phyloP scores from a whole-genome alignment of 148 eudicot species.

The Suaeda aralocaspica region DNA sequence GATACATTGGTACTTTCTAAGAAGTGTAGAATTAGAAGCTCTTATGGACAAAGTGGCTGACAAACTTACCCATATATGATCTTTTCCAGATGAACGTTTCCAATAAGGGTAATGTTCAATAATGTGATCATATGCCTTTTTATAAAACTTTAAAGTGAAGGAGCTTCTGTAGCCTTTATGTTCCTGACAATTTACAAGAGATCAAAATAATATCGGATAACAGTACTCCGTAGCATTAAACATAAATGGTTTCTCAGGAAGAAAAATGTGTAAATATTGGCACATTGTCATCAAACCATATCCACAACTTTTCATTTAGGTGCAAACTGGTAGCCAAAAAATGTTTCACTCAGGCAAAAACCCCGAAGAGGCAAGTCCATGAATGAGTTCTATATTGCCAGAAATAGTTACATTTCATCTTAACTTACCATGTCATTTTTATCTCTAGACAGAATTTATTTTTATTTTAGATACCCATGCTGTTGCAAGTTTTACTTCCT shows the following conservation, averaged over 20 bases:
- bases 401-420: too few relatives aligned
- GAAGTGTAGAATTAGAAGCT: not conserved
- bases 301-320: not conserved
- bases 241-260: not conserved
- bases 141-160: slow-evolving; percentile 67
- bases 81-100: slow-evolving; percentile 86
- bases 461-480: too few relatives aligned
- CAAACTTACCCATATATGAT: slow-evolving; percentile 77
- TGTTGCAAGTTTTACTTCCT: too few relatives aligned
- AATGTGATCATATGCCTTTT: slow-evolving; percentile 79
- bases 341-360: not conserved
- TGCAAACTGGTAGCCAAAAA: not conserved
- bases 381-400: not conserved
- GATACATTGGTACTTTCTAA: not conserved
- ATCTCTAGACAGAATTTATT: too few relatives aligned
- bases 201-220: not conserved
- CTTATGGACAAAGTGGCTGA: too few relatives aligned
- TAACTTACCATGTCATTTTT: too few relatives aligned
- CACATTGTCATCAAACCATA: not conserved
- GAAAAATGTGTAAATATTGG: not conserved
- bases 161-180: slow-evolving; percentile 74
- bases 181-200: slow-evolving; percentile 38
- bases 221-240: too few relatives aligned
- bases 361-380: not conserved
- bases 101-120: slow-evolving; percentile 71